Evolutionary conservation across 2,329 filamentous ascomycete genomes (phyloP).

Genomic region (Colletotrichum australisinense): DNA sequence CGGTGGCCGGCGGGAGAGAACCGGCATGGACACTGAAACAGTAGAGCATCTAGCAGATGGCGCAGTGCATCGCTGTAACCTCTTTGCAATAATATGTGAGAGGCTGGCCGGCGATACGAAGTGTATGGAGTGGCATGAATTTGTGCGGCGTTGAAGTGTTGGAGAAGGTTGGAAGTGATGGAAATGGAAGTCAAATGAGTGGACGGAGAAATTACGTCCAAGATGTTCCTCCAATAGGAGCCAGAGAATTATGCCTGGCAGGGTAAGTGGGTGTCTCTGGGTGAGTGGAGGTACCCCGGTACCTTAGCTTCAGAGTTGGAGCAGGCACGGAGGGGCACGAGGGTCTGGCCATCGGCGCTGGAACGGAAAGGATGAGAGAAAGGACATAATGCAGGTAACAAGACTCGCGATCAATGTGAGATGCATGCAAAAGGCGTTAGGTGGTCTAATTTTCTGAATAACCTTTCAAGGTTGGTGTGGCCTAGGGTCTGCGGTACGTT

Average conservation of each 20-base stretch:
- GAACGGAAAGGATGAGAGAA: not conserved
- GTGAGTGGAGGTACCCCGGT: not conserved
- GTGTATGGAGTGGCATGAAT: not conserved
- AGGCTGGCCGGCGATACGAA: not conserved
- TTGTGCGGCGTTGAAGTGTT: not conserved
- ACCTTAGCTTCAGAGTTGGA: conserved; percentile 4
- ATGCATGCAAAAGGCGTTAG: not conserved
- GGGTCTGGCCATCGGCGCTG: not conserved
- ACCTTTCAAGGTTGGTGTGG: not conserved
- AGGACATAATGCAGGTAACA: no score
- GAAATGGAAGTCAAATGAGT: conserved; percentile 11
- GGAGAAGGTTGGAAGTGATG: conserved; percentile 4
- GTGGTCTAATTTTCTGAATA: not conserved
- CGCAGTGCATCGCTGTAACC: not conserved
- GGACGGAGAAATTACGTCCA: conserved; percentile 24
- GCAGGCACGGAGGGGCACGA: conserved; percentile 21
- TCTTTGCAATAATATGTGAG: not conserved
- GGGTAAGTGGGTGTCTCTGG: conserved; percentile 7
- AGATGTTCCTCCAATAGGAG: conserved; percentile 30
- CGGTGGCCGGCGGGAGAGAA: not conserved
- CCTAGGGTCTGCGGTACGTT: not conserved
- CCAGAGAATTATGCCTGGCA: not conserved
- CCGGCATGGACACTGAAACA: not conserved
- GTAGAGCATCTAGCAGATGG: not conserved
- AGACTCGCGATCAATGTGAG: not conserved